Conservation (phyloP, 768 basidiomycete genomes). For the Hysterangium stoloniferum region DNA sequence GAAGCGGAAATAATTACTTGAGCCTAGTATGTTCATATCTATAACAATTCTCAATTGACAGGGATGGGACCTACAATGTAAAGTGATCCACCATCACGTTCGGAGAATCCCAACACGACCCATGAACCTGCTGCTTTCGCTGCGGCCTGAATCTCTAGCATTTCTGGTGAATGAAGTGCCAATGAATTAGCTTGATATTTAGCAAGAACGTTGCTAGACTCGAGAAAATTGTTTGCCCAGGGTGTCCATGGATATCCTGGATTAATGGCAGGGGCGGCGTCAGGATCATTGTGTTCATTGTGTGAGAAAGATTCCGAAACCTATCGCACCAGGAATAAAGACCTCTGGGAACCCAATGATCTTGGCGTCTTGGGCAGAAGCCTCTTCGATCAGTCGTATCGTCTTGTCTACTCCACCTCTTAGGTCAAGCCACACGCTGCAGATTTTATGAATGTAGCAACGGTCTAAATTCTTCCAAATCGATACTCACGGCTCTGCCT, state of each 20-base stretch:
- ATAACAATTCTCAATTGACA: no score
- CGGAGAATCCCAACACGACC: background rate
- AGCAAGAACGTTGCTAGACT: constrained; percentile 6
- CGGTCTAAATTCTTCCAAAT: no score
- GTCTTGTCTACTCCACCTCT: constrained; percentile 5
- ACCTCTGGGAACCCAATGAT: constrained; percentile 5
- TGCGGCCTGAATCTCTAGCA: constrained; percentile 5
- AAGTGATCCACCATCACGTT: background rate
- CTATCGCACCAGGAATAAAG: constrained; percentile 7
- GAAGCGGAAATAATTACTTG: constrained; percentile 6
- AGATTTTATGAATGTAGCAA: background rate
- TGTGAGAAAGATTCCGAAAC: background rate
- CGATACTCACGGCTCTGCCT: constrained; percentile 1
- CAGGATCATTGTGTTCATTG: background rate
- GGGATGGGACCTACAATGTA: background rate
- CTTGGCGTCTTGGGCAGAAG: constrained; percentile 1
- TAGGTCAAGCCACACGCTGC: constrained; percentile 9
- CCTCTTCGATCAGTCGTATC: constrained; percentile 1
- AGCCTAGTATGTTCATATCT: background rate
- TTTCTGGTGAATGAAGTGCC: background rate
- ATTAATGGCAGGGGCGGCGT: background rate
- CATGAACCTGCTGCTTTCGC: constrained; percentile 2
- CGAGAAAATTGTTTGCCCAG: constrained; percentile 6
- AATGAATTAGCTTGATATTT: constrained; percentile 6
- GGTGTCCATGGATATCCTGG: background rate